Conservation (phyloP, 805 yeast genomes). For the Hanseniaspora occidentalis region DNA sequence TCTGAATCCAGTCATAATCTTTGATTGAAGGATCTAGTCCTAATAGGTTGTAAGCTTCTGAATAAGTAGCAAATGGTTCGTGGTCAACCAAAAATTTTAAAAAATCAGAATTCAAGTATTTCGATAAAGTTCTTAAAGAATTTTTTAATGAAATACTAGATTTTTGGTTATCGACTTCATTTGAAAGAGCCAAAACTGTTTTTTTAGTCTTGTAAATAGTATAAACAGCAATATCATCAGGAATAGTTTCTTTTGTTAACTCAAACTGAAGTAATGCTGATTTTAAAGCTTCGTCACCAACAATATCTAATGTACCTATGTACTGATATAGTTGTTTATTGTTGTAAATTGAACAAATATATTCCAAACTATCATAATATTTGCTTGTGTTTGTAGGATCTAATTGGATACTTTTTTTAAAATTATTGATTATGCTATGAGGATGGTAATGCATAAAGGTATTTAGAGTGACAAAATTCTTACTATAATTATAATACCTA, state of each 20-base stretch:
- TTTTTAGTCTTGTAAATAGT: conserved; percentile 20
- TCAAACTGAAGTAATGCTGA: conserved; percentile 27
- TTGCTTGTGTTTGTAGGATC: conserved; percentile 36
- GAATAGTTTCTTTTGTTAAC: conserved; percentile 12
- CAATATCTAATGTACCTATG: conserved; percentile 37
- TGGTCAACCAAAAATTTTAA: conserved; percentile 29
- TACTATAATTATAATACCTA: conserved; percentile 16
- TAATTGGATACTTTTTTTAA: conserved; percentile 26
- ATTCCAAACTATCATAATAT: conserved; percentile 46
- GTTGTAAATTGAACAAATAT: conserved; percentile 35
- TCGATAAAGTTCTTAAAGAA: conserved; percentile 29
- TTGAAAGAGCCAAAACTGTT: no score
- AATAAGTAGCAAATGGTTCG: conserved; percentile 30
- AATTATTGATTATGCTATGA: conserved; percentile 34
- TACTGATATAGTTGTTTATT: conserved; percentile 37
- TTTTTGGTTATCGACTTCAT: conserved; percentile 10
- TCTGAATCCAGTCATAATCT: conserved; percentile 53
- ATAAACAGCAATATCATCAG: conserved; percentile 19
- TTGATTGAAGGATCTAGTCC: conserved; percentile 41
- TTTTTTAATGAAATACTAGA: conserved; percentile 23
- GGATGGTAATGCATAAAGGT: conserved; percentile 38
- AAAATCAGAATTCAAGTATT: conserved; percentile 24
- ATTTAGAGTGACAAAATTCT: conserved; percentile 34
- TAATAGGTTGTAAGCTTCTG: conserved; percentile 41
- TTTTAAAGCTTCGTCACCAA: conserved; percentile 37